These are phyloP conservation scores for Dothiorella sarmentorum DNA, from an alignment of 2,329 filamentous ascomycete species.

Conservation along the genomic window DNA sequence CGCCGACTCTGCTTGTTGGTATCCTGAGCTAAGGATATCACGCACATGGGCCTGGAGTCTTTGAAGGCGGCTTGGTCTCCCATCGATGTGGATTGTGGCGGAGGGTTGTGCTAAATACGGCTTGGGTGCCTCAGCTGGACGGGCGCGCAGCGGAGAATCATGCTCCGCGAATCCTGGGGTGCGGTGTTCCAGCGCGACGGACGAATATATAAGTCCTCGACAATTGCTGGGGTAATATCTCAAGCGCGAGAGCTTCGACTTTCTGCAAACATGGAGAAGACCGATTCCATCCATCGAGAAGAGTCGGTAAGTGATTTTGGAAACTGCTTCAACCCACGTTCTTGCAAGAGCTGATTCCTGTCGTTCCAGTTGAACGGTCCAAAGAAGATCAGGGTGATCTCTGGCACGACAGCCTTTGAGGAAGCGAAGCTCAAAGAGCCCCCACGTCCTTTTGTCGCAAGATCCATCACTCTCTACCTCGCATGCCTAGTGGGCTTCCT, in stretches of 20 bases:
- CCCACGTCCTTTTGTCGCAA: slow-evolving; percentile 27
- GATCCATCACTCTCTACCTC: slow-evolving; percentile 27
- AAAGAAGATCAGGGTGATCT: slow-evolving; percentile 42
- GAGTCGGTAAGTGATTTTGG: background rate
- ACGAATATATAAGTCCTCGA: background rate
- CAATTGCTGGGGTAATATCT: background rate
- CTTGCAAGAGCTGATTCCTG: background rate
- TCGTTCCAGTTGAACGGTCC: background rate
- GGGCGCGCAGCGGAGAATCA: background rate
- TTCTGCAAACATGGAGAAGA: background rate
- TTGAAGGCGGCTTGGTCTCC: background rate
- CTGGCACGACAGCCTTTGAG: slow-evolving; percentile 53
- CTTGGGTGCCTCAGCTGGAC: background rate
- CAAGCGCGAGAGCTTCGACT: background rate
- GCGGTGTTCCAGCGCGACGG: background rate
- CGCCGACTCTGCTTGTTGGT: background rate
- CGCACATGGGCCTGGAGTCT: too few relatives aligned
- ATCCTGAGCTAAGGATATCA: background rate
- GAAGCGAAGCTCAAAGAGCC: slow-evolving; percentile 55
- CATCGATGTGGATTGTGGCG: background rate
- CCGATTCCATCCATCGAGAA: background rate
- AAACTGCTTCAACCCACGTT: background rate
- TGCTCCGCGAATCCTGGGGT: background rate
- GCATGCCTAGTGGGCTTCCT: slow-evolving; percentile 20
- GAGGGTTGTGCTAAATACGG: background rate